A percentile compares a stretch with the other conserved stretches of the same genome.
These are phyloP conservation scores for Boletellus deceptivus DNA, from an alignment of 1,284 basidiomycete genomes.

Conservation along the genomic window DNA sequence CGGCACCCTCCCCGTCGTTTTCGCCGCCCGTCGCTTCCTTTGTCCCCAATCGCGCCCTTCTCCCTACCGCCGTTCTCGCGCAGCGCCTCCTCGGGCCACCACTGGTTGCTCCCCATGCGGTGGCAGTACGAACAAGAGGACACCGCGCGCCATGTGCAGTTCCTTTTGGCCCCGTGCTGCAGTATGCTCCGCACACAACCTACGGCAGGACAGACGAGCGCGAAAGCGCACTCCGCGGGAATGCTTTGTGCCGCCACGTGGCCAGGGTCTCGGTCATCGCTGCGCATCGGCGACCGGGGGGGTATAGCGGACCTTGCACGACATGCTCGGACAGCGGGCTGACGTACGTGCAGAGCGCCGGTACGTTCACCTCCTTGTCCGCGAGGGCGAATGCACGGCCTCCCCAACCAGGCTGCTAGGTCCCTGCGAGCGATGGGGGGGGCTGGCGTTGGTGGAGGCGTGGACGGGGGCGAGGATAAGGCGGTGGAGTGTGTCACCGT, in stretches of 20 bases:
- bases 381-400: slow-evolving; percentile 24
- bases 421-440: not conserved
- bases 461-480: not conserved
- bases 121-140: slow-evolving; percentile 14
- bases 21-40: not conserved
- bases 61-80: not conserved
- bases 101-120: slow-evolving; percentile 6
- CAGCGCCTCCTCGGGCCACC: slow-evolving; percentile 3
- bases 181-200: not conserved
- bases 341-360: slow-evolving; percentile 7
- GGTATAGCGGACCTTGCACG: slow-evolving; percentile 9
- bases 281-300: not conserved
- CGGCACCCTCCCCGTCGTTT: too few relatives aligned
- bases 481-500: not conserved
- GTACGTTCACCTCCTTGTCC: slow-evolving; percentile 7
- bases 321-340: slow-evolving; percentile 21
- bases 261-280: too few relatives aligned
- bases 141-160: slow-evolving; percentile 22
- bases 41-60: too few relatives aligned
- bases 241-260: slow-evolving; percentile 4
- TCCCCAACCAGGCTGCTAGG: slow-evolving; percentile 8
- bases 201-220: slow-evolving; percentile 5
- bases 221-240: not conserved
- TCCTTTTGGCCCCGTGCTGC: slow-evolving; percentile 4
- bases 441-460: not conserved